Conservation (phyloP, 306 rosid genomes). For the Cyamopsis tetragonoloba region DNA sequence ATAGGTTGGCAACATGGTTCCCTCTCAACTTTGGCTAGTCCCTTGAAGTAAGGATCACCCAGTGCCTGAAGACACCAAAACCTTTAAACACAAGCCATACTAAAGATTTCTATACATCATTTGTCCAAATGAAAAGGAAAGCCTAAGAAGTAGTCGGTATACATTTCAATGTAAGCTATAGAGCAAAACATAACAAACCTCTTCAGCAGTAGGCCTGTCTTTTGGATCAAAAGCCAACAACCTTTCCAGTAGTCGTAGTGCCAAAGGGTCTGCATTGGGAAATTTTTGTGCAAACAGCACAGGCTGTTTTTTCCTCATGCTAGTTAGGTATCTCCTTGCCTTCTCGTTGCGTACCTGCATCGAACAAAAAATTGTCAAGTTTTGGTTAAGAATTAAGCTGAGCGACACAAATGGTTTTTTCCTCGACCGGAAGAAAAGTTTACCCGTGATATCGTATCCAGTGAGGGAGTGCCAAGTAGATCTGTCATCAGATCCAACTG, state of each 20-base stretch:
- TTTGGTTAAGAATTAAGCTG: neutral
- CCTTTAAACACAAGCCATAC: neutral
- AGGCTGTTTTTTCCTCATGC: conserved; percentile 89
- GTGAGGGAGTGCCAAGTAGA: conserved; percentile 86
- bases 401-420: neutral
- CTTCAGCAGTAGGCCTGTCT: conserved; percentile 95
- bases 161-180: neutral
- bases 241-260: conserved; percentile 70
- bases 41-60: conserved; percentile 89
- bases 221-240: conserved; percentile 94
- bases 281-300: conserved; percentile 72
- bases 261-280: conserved; percentile 85
- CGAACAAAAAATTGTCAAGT: neutral
- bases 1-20: conserved; percentile 98
- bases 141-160: neutral
- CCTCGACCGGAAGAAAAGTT: neutral
- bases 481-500: conserved; percentile 97
- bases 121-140: neutral
- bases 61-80: conserved; percentile 58
- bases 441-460: conserved; percentile 95
- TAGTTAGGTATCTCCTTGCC: conserved; percentile 90
- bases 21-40: conserved; percentile 80
- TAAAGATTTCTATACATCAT: neutral
- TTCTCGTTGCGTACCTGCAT: conserved; percentile 88
- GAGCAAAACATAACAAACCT: conserved; percentile 48